Evolutionary conservation across 164 flowering plant species (phyloP), one percentile per base, ranked within the genome.

Genomic region (Vitis labrusca): DNA sequence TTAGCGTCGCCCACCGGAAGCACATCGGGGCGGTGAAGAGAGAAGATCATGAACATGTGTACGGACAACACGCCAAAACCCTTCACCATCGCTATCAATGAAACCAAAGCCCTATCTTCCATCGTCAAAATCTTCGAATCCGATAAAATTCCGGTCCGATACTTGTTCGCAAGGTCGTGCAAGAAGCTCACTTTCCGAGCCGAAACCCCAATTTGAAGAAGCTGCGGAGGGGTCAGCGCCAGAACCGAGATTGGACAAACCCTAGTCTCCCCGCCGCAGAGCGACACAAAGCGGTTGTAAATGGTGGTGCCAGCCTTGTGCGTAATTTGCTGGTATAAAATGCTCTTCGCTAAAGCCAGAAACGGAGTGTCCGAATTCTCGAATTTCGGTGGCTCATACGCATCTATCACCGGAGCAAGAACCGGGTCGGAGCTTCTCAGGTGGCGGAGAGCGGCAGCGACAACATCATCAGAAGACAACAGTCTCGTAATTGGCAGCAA

Each of bases 51-150:
- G 29, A 59, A 59, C 61, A 10, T 29, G n/a, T 59, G 61, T 8
- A 59, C 61, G 14, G 61, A 59, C 37, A 10, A 59, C 14, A 14
- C 32, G 3, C 61, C 61, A 3, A 59, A 59, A 23, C 61, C 61
- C 61, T 59, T 59, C 1, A 59, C 61, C 61, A 59, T 59, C 10
- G 61, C 29, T 32, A 59, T 59, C 61, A 59, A 27, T 11, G 61
- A 59, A 32, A 59, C 61, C 61, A 59, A 27, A 4, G 61, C 37
- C 61, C 29, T 59, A 27, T 59, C 61, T 10, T 23, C 61, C 37
- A 59, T 59, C 0, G 3, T 10, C 37, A 59, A 32, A 59, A 59
- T 59, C 61, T 59, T 59, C 37, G 61, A 59, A 59, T 59, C 61
- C 37, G 61, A 59, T 13, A 59, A 14, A 59, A 59, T 59, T 13